Percentiles rank a stretch among this genome's conserved stretches.
These are phyloP conservation scores for Ogataea philodendri DNA, from an alignment of 805 yeast species.

Conservation along the genomic window DNA sequence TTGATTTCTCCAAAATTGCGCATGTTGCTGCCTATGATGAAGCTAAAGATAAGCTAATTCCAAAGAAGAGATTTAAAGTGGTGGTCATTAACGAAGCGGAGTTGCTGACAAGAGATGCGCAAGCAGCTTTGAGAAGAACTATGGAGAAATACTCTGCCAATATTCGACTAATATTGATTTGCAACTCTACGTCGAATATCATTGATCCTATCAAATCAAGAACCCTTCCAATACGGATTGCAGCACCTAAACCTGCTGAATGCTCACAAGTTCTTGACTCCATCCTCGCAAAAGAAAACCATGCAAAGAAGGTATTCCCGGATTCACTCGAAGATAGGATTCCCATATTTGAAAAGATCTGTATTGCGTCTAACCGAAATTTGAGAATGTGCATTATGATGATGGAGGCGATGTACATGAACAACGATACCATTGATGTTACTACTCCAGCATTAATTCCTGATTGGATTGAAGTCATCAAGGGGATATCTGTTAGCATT, in stretches of 20 bases:
- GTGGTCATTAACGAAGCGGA: conserved; percentile 92
- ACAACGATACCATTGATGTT: conserved; percentile 49
- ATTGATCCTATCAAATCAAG: conserved; percentile 94
- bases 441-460: conserved; percentile 59
- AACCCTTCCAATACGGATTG: conserved; percentile 80
- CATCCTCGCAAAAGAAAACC: conserved; percentile 58
- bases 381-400: conserved; percentile 73
- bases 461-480: conserved; percentile 88
- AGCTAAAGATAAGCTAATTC: conserved; percentile 14
- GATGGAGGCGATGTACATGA: conserved; percentile 79
- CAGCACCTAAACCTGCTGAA: conserved; percentile 71
- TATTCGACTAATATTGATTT: conserved; percentile 77
- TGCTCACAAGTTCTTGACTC: conserved; percentile 51
- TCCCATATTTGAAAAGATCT: conserved; percentile 48
- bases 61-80: conserved; percentile 61
- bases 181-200: conserved; percentile 87
- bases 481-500: conserved; percentile 59
- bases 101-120: conserved; percentile 86
- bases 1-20: conserved; percentile 63
- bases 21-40: conserved; percentile 40
- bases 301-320: conserved; percentile 30
- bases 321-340: conserved; percentile 35
- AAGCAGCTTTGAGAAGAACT: conserved; percentile 91
- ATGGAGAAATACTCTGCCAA: conserved; percentile 93
- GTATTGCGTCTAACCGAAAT: conserved; percentile 61